Percentiles rank a stretch among this genome's conserved stretches.
Evolutionary conservation across 495 filamentous ascomycete species (phyloP).

Genomic region (Daldinia concentrica): DNA sequence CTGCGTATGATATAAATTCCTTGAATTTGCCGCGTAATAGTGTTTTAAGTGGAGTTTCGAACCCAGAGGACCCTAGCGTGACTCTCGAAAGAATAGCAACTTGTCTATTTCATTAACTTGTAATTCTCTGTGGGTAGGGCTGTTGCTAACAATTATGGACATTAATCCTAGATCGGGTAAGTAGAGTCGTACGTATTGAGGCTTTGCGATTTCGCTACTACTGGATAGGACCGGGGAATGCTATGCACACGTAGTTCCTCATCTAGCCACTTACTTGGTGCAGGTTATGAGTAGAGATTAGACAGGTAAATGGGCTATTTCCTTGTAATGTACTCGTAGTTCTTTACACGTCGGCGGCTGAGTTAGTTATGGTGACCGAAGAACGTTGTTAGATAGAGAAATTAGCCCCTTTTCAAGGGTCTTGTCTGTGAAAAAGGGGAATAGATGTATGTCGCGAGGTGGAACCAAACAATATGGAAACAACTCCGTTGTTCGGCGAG

Average conservation of each 20-base stretch:
- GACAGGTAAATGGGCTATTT: slow-evolving; percentile 1
- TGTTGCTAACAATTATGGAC: background rate
- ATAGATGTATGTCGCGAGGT: no score
- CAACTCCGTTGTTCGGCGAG: no score
- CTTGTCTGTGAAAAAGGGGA: background rate
- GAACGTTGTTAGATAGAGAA: background rate
- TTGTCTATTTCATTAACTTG: background rate
- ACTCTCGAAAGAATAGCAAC: background rate
- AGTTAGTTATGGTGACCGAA: background rate
- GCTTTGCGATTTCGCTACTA: background rate
- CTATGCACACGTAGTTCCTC: background rate
- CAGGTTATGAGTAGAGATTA: background rate
- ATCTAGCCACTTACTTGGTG: background rate
- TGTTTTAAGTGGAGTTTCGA: background rate
- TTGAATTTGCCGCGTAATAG: background rate
- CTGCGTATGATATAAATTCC: background rate
- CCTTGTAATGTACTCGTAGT: slow-evolving; percentile 7
- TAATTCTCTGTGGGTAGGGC: background rate
- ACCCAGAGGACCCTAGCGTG: background rate
- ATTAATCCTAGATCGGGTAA: background rate
- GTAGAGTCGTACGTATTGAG: background rate
- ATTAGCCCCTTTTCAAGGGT: background rate
- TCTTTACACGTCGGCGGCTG: background rate
- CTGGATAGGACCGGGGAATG: background rate
- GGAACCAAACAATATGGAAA: no score